phyloP scores from a whole-genome alignment of 129 eudicot genomes.

The Flaveria linearis region DNA sequence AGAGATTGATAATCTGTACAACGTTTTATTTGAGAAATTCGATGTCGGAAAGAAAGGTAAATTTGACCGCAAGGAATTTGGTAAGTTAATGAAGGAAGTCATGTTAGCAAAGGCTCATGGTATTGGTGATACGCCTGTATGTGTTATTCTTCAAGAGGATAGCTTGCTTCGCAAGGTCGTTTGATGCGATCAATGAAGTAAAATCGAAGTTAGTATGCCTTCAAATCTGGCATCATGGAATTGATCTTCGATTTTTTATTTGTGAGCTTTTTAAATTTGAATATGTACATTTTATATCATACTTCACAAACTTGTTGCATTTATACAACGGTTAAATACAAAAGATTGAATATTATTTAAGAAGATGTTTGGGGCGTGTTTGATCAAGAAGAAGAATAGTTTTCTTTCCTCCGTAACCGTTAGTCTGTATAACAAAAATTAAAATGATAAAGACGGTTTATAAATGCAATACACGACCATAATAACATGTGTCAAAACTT shows the following conservation, averaged over 20 bases:
- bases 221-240: neutral
- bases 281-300: neutral
- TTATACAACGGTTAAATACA: neutral
- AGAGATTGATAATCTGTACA: conserved; percentile 40
- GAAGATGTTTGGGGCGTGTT: neutral
- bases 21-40: conserved; percentile 50
- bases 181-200: conserved; percentile 1
- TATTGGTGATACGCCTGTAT: conserved; percentile 52
- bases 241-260: neutral
- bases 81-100: conserved; percentile 53
- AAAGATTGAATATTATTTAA: neutral
- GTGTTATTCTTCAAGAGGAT: conserved; percentile 55
- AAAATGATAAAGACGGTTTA: too few relatives aligned
- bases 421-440: neutral
- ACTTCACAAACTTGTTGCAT: neutral
- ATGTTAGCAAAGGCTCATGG: conserved; percentile 71
- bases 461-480: too few relatives aligned
- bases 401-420: too few relatives aligned
- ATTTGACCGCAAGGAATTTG: conserved; percentile 41
- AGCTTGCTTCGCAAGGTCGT: conserved; percentile 60
- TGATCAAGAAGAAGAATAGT: too few relatives aligned
- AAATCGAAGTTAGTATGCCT: neutral
- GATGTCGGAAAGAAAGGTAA: conserved; percentile 43
- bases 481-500: too few relatives aligned
- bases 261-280: neutral